Percentiles rank a stretch among this genome's conserved stretches.
These are phyloP conservation scores for Penicillium sp. DNA, from an alignment of 2,329 filamentous ascomycete genomes.

Conservation along the genomic window DNA sequence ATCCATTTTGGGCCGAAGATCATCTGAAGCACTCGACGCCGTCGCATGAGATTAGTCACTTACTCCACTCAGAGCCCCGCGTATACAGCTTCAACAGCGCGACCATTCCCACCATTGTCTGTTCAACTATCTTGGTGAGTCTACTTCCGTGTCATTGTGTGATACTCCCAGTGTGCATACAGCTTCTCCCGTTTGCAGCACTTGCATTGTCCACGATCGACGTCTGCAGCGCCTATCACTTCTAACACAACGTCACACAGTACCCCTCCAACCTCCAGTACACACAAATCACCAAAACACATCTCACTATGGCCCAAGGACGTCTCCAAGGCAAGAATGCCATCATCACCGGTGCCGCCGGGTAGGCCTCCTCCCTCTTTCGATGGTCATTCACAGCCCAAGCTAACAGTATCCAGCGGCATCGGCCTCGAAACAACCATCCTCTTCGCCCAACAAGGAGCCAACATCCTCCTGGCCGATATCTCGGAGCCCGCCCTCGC, in stretches of 20 bases:
- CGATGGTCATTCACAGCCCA: neutral
- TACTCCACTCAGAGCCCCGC: constrained; percentile 15
- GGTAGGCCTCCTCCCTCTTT: constrained; percentile 61
- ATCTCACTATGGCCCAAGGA: constrained; percentile 19
- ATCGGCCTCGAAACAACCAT: constrained; percentile 92
- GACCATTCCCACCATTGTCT: constrained; percentile 1
- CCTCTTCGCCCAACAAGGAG: constrained; percentile 87
- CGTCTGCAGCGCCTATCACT: neutral
- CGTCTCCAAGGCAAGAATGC: constrained; percentile 67
- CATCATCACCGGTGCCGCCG: constrained; percentile 82
- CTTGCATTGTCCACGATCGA: neutral
- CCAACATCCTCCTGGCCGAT: constrained; percentile 82
- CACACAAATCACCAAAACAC: neutral
- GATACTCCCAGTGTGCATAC: neutral
- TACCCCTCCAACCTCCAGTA: constrained; percentile 2
- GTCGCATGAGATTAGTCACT: constrained; percentile 3
- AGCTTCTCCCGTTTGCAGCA: neutral
- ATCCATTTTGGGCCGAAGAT: neutral
- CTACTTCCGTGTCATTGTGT: neutral
- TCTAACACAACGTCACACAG: constrained; percentile 9
- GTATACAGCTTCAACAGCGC: constrained; percentile 15
- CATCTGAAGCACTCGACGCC: neutral
- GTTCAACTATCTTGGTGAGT: constrained; percentile 9
- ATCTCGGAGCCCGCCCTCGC: constrained; percentile 79
- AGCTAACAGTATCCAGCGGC: constrained; percentile 57